These are phyloP conservation scores for Cucurbita ficifolia DNA, from an alignment of 306 rosid genomes.

Conservation along the genomic window DNA sequence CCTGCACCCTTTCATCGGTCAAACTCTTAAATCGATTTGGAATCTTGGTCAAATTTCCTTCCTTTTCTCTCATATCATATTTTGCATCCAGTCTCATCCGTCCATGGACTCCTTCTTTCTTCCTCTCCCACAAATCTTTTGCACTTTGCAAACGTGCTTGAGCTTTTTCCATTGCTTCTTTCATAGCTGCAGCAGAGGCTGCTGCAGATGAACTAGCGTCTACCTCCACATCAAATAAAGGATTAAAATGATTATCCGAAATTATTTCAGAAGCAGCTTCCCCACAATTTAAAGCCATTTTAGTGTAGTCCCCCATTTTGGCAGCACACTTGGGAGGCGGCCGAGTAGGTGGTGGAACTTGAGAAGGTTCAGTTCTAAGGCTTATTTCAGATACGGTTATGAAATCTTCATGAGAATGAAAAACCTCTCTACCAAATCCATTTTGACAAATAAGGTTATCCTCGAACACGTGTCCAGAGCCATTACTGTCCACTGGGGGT, in stretches of 20 bases:
- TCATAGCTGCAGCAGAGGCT: conserved; percentile 49
- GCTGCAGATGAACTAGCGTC: conserved; percentile 76
- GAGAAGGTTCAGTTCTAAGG: conserved; percentile 69
- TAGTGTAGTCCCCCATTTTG: conserved; percentile 24
- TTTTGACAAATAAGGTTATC: conserved; percentile 23
- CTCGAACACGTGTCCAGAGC: conserved; percentile 22
- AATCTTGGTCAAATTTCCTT: conserved; percentile 18
- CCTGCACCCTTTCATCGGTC: conserved; percentile 26
- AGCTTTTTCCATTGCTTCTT: conserved; percentile 47
- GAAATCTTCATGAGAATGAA: conserved; percentile 31
- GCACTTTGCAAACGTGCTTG: conserved; percentile 43
- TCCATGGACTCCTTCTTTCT: conserved; percentile 35
- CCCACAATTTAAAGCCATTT: conserved; percentile 21
- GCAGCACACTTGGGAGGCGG: conserved; percentile 57
- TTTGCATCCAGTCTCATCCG: conserved; percentile 17
- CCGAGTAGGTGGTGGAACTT: conserved; percentile 84
- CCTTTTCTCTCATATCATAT: conserved; percentile 26
- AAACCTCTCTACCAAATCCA: conserved; percentile 22
- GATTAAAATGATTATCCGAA: conserved; percentile 38
- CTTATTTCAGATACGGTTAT: conserved; percentile 55
- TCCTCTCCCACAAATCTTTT: conserved; percentile 50
- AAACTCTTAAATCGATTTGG: conserved; percentile 18
- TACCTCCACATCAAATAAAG: conserved; percentile 74
- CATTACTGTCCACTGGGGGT: conserved; percentile 15
- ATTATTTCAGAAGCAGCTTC: conserved; percentile 30